Conservation (phyloP, 2,329 filamentous ascomycete genomes). For the Pyrenophora graminea region DNA sequence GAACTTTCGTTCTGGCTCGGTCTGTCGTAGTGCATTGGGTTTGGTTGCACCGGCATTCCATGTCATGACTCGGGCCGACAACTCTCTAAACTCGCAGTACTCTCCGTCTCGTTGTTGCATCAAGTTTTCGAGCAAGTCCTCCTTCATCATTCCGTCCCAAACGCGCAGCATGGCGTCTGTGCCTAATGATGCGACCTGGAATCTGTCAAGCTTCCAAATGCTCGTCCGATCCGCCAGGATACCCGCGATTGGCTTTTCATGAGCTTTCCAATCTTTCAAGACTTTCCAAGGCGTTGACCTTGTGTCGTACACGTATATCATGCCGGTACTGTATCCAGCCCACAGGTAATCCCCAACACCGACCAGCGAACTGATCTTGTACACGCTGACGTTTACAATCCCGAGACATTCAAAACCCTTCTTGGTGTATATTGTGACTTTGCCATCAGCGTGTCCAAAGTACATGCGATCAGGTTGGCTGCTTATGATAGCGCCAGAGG, state of each 20-base stretch:
- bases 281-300: constrained; percentile 81
- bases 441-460: constrained; percentile 90
- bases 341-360: constrained; percentile 83
- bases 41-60: constrained; percentile 98
- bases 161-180: constrained; percentile 81
- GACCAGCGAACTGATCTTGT: constrained; percentile 88
- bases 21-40: constrained; percentile 77
- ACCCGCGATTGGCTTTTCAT: constrained; percentile 78
- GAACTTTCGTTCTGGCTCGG: constrained; percentile 72
- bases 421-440: constrained; percentile 88
- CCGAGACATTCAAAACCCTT: constrained; percentile 76
- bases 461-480: constrained; percentile 79
- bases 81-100: constrained; percentile 83
- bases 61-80: constrained; percentile 80
- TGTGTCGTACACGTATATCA: constrained; percentile 90
- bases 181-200: constrained; percentile 85
- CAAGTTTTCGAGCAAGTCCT: constrained; percentile 89
- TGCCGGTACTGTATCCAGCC: constrained; percentile 94
- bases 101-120: constrained; percentile 84
- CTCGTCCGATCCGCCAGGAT: constrained; percentile 79
- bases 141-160: constrained; percentile 92
- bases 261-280: constrained; percentile 93
- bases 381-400: constrained; percentile 83
- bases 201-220: constrained; percentile 80
- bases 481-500: constrained; percentile 75